Evolutionary conservation across 345 rosid genomes (phyloP).

Genomic region (Populus nigra): DNA sequence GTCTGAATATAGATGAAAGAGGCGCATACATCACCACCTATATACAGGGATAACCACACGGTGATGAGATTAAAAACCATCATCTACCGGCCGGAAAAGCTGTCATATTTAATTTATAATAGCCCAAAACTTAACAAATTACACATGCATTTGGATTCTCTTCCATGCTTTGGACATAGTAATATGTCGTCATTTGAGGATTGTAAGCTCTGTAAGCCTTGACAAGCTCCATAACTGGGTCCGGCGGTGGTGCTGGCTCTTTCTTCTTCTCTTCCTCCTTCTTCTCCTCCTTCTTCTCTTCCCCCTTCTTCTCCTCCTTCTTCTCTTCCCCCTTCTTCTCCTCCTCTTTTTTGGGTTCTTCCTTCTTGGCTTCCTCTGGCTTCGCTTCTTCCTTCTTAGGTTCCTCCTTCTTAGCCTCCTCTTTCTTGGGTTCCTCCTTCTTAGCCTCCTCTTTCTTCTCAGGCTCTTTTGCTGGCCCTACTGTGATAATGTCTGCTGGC

Average conservation of each 20-base stretch:
- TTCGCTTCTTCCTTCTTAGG: constrained; percentile 20
- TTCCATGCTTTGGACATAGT: constrained; percentile 80
- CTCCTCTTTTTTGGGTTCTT: constrained; percentile 59
- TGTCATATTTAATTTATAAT: neutral
- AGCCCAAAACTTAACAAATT: constrained; percentile 37
- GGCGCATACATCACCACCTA: constrained; percentile 20
- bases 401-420: constrained; percentile 46
- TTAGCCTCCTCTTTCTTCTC: constrained; percentile 57
- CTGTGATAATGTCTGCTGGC: constrained; percentile 60
- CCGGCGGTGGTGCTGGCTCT: constrained; percentile 41
- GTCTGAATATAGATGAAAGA: constrained; percentile 12
- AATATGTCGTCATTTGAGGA: constrained; percentile 67
- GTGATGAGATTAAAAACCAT: constrained; percentile 30
- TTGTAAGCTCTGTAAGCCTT: constrained; percentile 81
- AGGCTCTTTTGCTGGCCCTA: constrained; percentile 86
- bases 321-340: constrained; percentile 41
- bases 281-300: constrained; percentile 25
- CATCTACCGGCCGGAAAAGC: constrained; percentile 13
- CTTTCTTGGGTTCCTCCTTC: constrained; percentile 53
- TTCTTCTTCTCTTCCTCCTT: constrained; percentile 23
- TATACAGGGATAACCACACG: constrained; percentile 22
- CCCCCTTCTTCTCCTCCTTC: constrained; percentile 24
- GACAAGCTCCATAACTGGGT: constrained; percentile 66
- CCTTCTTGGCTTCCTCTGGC: constrained; percentile 43
- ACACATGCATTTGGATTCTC: constrained; percentile 95